Evolutionary conservation across 2,329 filamentous ascomycete genomes (phyloP), one percentile per base, ranked within the genome.

Genomic region (Phialocephala sp.): DNA sequence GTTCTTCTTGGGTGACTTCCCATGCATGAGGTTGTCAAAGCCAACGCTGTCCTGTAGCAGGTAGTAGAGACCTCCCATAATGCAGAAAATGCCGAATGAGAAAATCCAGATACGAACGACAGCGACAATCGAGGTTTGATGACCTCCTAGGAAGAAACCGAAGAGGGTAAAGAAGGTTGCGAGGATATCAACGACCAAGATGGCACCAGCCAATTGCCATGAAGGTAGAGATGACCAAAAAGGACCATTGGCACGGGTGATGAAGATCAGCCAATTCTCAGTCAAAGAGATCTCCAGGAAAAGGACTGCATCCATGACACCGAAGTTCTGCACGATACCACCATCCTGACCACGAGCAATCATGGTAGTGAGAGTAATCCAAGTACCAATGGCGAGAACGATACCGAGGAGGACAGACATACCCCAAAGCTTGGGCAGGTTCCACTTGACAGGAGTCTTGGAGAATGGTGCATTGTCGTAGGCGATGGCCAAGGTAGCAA

Each of bases 231-330:
- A 94, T 2, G 91, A 93, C 92, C 92, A 96, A 86, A 96, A 94
- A 62, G 92, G 92, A 75, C 93, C 92, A 80, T 94, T 94, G 81
- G 92, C 91, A 85, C 93, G 92, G 71, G 93, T 97, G 81, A 97
- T 94, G 84, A 97, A 96, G 80, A 97, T 97, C 60, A 97, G 86
- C 93, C 93, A 97, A 83, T 96, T 97, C 85, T 97, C 92, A 67
- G 93, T 94, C 62, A 97, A 87, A 14, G 91, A 92, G 79, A 97
- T 92, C 81, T 97, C 88, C 43, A 97, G 89, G 87, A 97, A 97
- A 75, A 97, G 81, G 65, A 97, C 89, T 73, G 89, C 88, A 73
- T 97, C 92, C 63, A 91, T 82, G 77, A 89, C 86, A 85, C 93
- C 93, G 74, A 90, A 91, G 82, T 95, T 94, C 85, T 97, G 91